Base-by-base conservation (phyloP, 1,139 yeast species). In the Saccharomyces pastorianus region DNA sequence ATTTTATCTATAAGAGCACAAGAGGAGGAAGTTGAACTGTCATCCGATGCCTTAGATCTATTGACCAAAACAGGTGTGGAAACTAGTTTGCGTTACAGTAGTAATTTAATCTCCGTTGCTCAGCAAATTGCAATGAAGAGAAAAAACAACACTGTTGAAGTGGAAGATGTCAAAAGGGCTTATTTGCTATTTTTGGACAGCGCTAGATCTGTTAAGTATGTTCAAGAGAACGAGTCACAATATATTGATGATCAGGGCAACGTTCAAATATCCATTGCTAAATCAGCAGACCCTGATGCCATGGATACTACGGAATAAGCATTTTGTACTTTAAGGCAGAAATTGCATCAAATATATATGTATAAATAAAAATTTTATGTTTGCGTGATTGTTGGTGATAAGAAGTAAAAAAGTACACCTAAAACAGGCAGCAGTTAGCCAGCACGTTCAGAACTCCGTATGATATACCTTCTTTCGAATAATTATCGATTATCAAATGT, bases 31-130 rank as follows among this genome's bases (percentile, higher is more conserved):
- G 95, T 88, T 49, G 96, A 89, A 63, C 76, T 93, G 60, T 73
- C 83, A 27, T 77, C 80, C 4, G 97, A 91, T 69, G 97, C 97
- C 0, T 77, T 93, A 61, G 95, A 89, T 49, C 77, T 93, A 63
- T 80, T 95, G 63, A 89, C 98, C 31, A 91, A 91, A 72, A 90
- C 91, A 63, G 98, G 97, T 13, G 80, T 81, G 61, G 98, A 95
- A 69, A 88, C 98, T 4, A 85, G 95, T 68, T 81, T 95, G 68
- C 83, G 99, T 67, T 95, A 95, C 71, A 95, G 97, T 13, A 78
- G 96, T 42, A 95, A 95, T 71, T 80, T 93, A 71, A 88, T 93
- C 57, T 79, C 96, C 7, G 96, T 93, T 13, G 80, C 97, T 31
- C 87, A 88, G 68, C 91, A 89, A 71, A 81, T 91, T 59, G 84